Evolutionary conservation across 768 basidiomycete species (phyloP).

Genomic region (Naganishia antarctica): DNA sequence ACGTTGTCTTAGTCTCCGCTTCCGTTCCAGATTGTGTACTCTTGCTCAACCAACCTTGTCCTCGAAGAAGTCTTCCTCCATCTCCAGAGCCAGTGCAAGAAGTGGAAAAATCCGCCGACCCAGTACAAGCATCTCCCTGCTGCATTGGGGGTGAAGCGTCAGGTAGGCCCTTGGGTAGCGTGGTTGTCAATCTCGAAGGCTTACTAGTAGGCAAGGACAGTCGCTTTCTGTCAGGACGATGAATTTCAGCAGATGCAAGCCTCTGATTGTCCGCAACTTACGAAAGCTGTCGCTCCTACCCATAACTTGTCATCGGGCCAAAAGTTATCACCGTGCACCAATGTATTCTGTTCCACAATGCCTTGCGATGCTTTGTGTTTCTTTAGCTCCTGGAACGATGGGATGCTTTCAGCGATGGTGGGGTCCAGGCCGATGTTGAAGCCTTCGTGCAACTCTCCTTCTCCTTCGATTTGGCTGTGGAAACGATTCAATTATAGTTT

Average conservation of each 20-base stretch:
- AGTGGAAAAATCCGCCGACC: slow-evolving; percentile 72
- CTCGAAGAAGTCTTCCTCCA: slow-evolving; percentile 72
- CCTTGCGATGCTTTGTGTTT: slow-evolving; percentile 31
- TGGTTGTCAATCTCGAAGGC: too few relatives aligned
- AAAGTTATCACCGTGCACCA: slow-evolving; percentile 60
- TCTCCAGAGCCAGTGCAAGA: slow-evolving; percentile 73
- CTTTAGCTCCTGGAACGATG: slow-evolving; percentile 51
- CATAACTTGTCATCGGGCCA: slow-evolving; percentile 62
- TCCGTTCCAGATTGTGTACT: background rate
- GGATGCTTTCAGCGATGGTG: slow-evolving; percentile 43
- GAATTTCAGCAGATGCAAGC: background rate
- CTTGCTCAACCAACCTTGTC: slow-evolving; percentile 60
- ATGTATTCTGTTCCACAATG: slow-evolving; percentile 37
- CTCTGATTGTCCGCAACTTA: background rate
- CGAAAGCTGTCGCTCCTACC: slow-evolving; percentile 59
- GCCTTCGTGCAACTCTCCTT: slow-evolving; percentile 86
- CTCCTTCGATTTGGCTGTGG: slow-evolving; percentile 64
- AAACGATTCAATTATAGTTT: background rate
- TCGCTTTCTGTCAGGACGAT: slow-evolving; percentile 24
- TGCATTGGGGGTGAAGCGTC: too few relatives aligned
- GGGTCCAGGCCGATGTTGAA: slow-evolving; percentile 65
- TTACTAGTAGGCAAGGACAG: slow-evolving; percentile 40
- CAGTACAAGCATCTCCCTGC: slow-evolving; percentile 55
- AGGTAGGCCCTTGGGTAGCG: too few relatives aligned
- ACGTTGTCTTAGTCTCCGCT: background rate